Percentiles rank a stretch among this genome's conserved stretches.
Evolutionary conservation across 106 monocot species (phyloP).

Genomic region (Platanthera zijinensis): DNA sequence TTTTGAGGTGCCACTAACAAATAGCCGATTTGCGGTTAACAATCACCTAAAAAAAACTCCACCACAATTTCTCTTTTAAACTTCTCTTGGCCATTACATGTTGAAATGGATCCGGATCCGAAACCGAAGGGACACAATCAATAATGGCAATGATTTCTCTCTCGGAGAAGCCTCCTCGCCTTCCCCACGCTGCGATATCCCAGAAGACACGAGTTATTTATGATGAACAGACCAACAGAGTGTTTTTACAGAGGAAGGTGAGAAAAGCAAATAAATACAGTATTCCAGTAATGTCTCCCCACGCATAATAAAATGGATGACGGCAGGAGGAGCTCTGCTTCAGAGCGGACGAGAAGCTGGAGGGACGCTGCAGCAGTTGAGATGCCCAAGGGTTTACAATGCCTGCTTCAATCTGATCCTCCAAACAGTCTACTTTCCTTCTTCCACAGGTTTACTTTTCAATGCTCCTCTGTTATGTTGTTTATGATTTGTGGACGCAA

Average conservation of each 20-base stretch:
- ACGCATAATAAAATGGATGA: slow-evolving; percentile 1
- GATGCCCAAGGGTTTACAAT: background rate
- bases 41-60: too few relatives aligned
- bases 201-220: background rate
- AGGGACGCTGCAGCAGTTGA: background rate
- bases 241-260: background rate
- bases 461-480: too few relatives aligned
- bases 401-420: background rate
- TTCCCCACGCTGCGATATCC: background rate
- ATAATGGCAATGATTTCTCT: background rate
- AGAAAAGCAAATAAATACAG: too few relatives aligned
- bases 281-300: too few relatives aligned
- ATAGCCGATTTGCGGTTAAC: too few relatives aligned
- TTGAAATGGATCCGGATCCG: too few relatives aligned
- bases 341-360: background rate
- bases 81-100: too few relatives aligned
- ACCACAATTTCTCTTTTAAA: too few relatives aligned
- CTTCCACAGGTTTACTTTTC: background rate
- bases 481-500: too few relatives aligned
- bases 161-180: background rate
- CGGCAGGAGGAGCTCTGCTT: background rate
- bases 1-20: too few relatives aligned
- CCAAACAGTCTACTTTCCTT: background rate
- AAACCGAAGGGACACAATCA: background rate
- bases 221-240: background rate